Evolutionary conservation across 345 rosid species (phyloP), one percentile per base, ranked within the genome.

Genomic region (Eucalyptus curtisii): DNA sequence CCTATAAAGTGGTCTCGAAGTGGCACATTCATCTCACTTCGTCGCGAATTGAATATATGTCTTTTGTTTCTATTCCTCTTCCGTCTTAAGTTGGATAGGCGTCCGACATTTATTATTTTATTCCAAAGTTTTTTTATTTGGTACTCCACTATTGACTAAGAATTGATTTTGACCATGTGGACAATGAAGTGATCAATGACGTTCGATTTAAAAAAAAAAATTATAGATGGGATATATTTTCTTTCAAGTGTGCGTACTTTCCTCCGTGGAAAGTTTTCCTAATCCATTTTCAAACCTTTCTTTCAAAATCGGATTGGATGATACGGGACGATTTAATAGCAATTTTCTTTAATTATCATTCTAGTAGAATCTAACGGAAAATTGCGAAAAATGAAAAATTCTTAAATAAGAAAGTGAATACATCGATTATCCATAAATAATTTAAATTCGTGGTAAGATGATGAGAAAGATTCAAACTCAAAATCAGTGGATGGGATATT

Each of bases 351-450:
- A 4, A 55, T 24, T 55, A 55, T 10, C 30, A 24, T 24, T 24
- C 0, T 24, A 55, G 1, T 0, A 19, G 3, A 45, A 10, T 45
- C 4, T 45, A 3, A 45, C 10, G 10, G 0, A 52, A 52, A 10
- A 52, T 24, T 19, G 1, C 1, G 27, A 55, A 55, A 55, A 24
- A 5, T 9, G 2, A 24, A 24, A 10, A 55, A 55, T 3, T 9
- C 2, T 22, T 55, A 2, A 55, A 22, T 55, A 55, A 24, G 4
- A 27, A 12, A 59, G 3, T 12, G 0, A 27, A 12, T 2, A 12
- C 2, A 3, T 52, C 1, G 10, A 52, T 52, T 52, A 27, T 61
- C 3, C 3, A 30, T 27, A 12, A 61, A 27, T 24, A 55, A 55
- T 55, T 55, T 24, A 24, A 24, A 24, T 12, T 2, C 0, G 1